Conservation (phyloP, 441 rosid species). For the Macaranga tanarius region DNA sequence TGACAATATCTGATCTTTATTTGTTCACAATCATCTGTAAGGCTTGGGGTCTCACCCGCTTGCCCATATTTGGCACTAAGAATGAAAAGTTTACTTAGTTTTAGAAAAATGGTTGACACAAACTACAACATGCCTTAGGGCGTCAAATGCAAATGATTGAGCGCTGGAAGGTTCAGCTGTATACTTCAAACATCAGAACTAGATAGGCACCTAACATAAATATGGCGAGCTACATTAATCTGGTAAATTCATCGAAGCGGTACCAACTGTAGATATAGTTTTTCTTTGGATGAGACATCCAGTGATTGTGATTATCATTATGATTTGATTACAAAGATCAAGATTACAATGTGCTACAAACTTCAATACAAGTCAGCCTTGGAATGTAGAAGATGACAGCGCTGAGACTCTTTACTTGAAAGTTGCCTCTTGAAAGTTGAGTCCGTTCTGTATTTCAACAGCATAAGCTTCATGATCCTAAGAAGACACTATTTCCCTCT, state of each 20-base stretch:
- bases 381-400: background rate
- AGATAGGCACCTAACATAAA: background rate
- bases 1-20: too few relatives aligned
- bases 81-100: too few relatives aligned
- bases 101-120: background rate
- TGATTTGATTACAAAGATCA: slow-evolving; percentile 19
- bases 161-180: background rate
- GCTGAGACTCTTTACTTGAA: background rate
- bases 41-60: too few relatives aligned
- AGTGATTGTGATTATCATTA: slow-evolving; percentile 2
- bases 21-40: too few relatives aligned
- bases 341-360: slow-evolving; percentile 24
- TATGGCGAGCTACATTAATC: background rate
- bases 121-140: background rate
- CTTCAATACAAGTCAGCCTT: slow-evolving; percentile 14
- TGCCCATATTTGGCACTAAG: too few relatives aligned
- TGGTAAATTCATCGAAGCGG: slow-evolving; percentile 16
- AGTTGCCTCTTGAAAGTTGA: background rate
- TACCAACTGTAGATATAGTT: slow-evolving; percentile 12
- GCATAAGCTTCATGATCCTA: background rate
- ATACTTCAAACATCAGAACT: too few relatives aligned
- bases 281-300: slow-evolving; percentile 19
- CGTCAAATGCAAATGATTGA: background rate
- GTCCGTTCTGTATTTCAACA: background rate
- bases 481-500: background rate